Evolutionary conservation across 1,139 yeast genomes (phyloP), one percentile per base, ranked within the genome.

Genomic region (Pichia sp.): DNA sequence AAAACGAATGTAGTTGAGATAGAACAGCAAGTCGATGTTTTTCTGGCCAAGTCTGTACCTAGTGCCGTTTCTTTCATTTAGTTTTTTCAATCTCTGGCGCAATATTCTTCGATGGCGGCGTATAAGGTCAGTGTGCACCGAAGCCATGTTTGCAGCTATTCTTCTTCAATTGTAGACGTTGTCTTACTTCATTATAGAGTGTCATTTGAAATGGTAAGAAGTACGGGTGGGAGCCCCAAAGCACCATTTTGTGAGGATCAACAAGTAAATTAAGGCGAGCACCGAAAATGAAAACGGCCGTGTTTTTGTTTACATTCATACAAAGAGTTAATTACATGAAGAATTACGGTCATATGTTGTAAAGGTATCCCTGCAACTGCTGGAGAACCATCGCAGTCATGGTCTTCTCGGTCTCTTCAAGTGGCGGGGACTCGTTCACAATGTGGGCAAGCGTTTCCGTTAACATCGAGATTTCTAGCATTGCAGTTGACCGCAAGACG

Each of bases 1-100:
- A 60, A 79, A 81, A 49, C 78, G 71, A 29, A 79, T 62, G 56
- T 80, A 80, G 44, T 81, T 72, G 57, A 81, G 64, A 55, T 79
- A 76, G n/a, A 80, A 64, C 59, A 81, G 62, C 19, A 80, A 46
- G 40, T 66, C 67, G 8, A 64, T 44, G 42, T 64, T 62, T 40
- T 58, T 59, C 38, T 63, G 66, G 8, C 60, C 61, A 16, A 63
- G 46, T 23, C 47, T 51, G 8, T 44, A 45, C 0, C 16, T n/a
- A 1, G 54, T 46, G 3, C 43, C 51, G 2, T 34, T 41, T 29
- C 45, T 26, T 26, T 51, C 54, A 41, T 58, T 58, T 1, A 47
- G 41, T 11, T 36, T 44, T 15, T 52, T 44, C 34, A 59, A 26
- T 32, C 57, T n/a, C 5, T 56, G 51, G 13, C 50, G 53, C 1